Percentiles rank a stretch among this genome's conserved stretches.
phyloP scores from a whole-genome alignment of 805 yeast genomes.

The Tetrapisispora pingtungensis region DNA sequence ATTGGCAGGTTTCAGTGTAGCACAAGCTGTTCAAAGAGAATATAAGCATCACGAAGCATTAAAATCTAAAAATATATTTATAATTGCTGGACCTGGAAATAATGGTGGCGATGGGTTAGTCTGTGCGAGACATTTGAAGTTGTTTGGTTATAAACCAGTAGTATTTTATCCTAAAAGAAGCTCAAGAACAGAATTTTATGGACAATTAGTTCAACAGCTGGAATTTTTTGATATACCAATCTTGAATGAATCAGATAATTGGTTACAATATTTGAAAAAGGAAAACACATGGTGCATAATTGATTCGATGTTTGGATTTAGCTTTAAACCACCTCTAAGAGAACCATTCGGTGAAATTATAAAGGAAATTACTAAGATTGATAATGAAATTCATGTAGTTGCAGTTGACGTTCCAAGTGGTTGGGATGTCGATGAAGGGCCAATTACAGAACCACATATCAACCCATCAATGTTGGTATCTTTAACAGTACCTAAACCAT shows the following conservation, averaged over 20 bases:
- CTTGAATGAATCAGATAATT: constrained; percentile 31
- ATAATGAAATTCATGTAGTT: constrained; percentile 44
- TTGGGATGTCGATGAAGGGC: constrained; percentile 93
- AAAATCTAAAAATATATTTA: constrained; percentile 38
- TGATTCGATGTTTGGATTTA: constrained; percentile 88
- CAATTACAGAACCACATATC: constrained; percentile 36
- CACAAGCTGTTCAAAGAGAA: constrained; percentile 65
- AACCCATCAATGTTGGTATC: constrained; percentile 65
- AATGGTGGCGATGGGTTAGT: constrained; percentile 96
- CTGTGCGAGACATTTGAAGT: constrained; percentile 79
- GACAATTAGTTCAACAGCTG: constrained; percentile 57
- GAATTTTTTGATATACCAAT: constrained; percentile 52
- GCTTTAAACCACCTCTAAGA: constrained; percentile 81
- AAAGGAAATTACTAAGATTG: constrained; percentile 30
- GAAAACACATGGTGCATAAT: constrained; percentile 41
- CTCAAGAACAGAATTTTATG: constrained; percentile 46
- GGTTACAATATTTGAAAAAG: constrained; percentile 24
- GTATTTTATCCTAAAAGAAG: constrained; percentile 69
- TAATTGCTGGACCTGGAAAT: constrained; percentile 91
- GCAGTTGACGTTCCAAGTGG: constrained; percentile 92
- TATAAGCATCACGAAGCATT: constrained; percentile 41
- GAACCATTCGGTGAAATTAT: constrained; percentile 55
- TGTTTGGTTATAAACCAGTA: constrained; percentile 69
- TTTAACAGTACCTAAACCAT: constrained; percentile 90
- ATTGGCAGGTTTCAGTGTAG: constrained; percentile 89